These are phyloP conservation scores for Colletotrichum tabaci DNA, from an alignment of 2,329 filamentous ascomycete species.

Conservation along the genomic window DNA sequence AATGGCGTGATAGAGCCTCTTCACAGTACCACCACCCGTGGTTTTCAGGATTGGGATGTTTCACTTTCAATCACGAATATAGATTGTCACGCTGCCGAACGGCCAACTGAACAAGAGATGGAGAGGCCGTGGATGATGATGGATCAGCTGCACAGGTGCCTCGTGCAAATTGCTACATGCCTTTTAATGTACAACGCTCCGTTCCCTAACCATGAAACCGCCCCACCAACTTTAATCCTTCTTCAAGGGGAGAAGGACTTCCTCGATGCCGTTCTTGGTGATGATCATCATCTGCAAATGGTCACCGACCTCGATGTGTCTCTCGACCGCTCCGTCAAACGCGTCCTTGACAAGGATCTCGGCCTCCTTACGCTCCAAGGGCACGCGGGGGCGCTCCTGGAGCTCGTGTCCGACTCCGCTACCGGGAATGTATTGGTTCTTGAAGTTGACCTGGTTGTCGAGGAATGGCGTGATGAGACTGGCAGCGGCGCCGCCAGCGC, in stretches of 20 bases:
- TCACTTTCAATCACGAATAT: background rate
- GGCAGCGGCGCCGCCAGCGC: slow-evolving; percentile 91
- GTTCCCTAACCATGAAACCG: slow-evolving; percentile 1
- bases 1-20: background rate
- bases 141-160: slow-evolving; percentile 31
- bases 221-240: slow-evolving; percentile 75
- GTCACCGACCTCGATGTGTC: slow-evolving; percentile 99
- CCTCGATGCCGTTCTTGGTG: slow-evolving; percentile 89
- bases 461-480: slow-evolving; percentile 99
- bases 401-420: slow-evolving; percentile 88
- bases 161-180: slow-evolving; percentile 40
- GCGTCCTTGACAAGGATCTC: slow-evolving; percentile 95
- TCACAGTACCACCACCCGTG: background rate
- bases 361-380: slow-evolving; percentile 80
- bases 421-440: slow-evolving; percentile 95
- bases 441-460: slow-evolving; percentile 99
- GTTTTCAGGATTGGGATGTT: background rate
- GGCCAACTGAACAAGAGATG: background rate
- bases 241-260: slow-evolving; percentile 89
- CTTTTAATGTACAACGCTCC: slow-evolving; percentile 39
- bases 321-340: slow-evolving; percentile 97
- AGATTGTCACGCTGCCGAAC: background rate
- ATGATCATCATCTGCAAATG: slow-evolving; percentile 96
- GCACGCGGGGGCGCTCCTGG: slow-evolving; percentile 78
- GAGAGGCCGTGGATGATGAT: background rate